Percentiles rank a stretch among this genome's conserved stretches.
Evolutionary conservation across 2,329 filamentous ascomycete species (phyloP).

Genomic region (Aspergillus hortae): DNA sequence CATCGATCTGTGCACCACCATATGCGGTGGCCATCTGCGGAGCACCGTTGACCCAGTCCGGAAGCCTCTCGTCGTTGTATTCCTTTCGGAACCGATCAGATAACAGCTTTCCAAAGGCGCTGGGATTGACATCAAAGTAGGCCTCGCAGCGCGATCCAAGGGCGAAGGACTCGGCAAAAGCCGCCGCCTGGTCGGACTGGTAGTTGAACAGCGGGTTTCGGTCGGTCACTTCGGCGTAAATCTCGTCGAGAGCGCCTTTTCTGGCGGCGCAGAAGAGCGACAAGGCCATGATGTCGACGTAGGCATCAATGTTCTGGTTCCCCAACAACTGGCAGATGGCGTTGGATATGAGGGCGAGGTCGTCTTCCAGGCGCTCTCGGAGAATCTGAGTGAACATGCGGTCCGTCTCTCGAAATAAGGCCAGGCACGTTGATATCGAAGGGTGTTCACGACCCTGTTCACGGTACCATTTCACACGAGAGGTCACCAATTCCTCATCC

Average conservation of each 20-base stretch:
- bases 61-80: constrained; percentile 47
- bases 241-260: constrained; percentile 57
- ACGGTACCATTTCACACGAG: constrained; percentile 42
- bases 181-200: constrained; percentile 61
- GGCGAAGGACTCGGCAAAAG: constrained; percentile 62
- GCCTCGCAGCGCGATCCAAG: constrained; percentile 61
- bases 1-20: constrained; percentile 51
- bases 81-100: constrained; percentile 42
- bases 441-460: constrained; percentile 38
- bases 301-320: constrained; percentile 38
- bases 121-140: constrained; percentile 57
- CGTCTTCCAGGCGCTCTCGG: constrained; percentile 25
- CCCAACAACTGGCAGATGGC: constrained; percentile 34
- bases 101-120: constrained; percentile 45
- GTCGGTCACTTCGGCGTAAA: constrained; percentile 61
- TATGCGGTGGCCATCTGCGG: constrained; percentile 51
- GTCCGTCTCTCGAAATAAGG: constrained; percentile 39
- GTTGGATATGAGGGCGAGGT: constrained; percentile 37
- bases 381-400: constrained; percentile 25
- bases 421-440: constrained; percentile 28
- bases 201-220: constrained; percentile 59
- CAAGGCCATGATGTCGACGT: constrained; percentile 54
- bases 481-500: constrained; percentile 32
- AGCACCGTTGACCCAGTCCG: constrained; percentile 49
- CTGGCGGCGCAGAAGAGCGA: constrained; percentile 57